Evolutionary conservation across 228 moss, liverwort and hornwort genomes (phyloP), one percentile per base, ranked within the genome.

Genomic region (Sphagnum magellanicum): DNA sequence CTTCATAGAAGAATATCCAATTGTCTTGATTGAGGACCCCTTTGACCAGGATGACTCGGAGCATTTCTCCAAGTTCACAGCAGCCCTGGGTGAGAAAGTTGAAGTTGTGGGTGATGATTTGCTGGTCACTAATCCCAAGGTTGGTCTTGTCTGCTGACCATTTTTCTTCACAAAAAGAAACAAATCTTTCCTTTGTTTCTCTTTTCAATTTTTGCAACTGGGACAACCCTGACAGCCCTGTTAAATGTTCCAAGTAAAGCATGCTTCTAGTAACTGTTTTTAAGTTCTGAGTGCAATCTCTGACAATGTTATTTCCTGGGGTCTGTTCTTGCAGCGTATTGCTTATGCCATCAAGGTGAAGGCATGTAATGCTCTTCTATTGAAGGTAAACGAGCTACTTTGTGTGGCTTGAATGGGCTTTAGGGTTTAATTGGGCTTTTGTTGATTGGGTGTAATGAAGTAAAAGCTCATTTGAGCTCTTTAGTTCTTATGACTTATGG

Each of bases 21-120:
- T 97, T 48, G 83, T 83, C 6, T 79, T 89, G 12, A 90, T 97
- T 67, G 93, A 97, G 82, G 97, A 97, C 61, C 93, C 93, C 15
- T 97, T 97, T 64, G 93, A 93, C 66, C 96, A 97, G 80, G 96
- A 97, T 65, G 96, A 97, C 75, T 97, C 93, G 97, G 73, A 88
- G 60, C 85, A 87, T 52, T 90, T 90, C 82, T 50, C 81, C 55
- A 95, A 90, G 74, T 74, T 95, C 69, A 90, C 59, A 0, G 10
- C 61, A 53, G 62, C 71, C 3, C 50, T 90, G 76, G 92, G 92
- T 5, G 90, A 90, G 9, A 88, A 92, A 80, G 90, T 91, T 16
- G 89, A 97, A 72, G 80, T 97, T 49, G 96, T 97, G 12, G 96
- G 96, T 64, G 96, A 97, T 61, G 96, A 97, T 70, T 72, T 97